Evolutionary conservation across 805 yeast species (phyloP).

Genomic region (Yarrowia deformans): DNA sequence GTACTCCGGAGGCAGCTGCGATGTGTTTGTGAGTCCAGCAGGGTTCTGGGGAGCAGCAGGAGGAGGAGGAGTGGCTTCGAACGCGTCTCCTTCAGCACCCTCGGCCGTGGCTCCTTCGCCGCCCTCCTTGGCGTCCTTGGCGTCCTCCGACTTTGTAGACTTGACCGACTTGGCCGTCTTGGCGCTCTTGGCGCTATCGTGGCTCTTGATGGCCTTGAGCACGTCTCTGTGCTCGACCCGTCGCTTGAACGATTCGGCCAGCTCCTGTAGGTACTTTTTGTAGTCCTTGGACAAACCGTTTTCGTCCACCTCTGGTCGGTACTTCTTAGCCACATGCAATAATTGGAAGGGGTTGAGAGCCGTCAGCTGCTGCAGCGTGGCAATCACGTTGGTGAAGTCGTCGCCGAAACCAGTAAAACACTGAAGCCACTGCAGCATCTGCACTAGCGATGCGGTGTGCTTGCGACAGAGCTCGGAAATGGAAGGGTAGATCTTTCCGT

Average conservation of each 20-base stretch:
- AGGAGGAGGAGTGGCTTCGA: constrained; percentile 29
- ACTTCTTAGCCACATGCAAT: constrained; percentile 71
- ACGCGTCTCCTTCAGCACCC: constrained; percentile 5
- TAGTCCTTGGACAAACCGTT: constrained; percentile 64
- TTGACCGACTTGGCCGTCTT: constrained; percentile 28
- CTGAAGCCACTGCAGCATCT: constrained; percentile 89
- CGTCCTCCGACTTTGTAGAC: constrained; percentile 19
- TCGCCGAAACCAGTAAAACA: constrained; percentile 75
- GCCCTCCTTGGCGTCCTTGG: not conserved
- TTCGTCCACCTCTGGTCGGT: constrained; percentile 86
- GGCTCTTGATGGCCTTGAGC: constrained; percentile 37
- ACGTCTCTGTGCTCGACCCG: constrained; percentile 39
- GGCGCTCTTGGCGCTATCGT: constrained; percentile 13
- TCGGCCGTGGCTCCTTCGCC: not conserved
- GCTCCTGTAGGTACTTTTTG: constrained; percentile 54
- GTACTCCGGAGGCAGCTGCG: constrained; percentile 31
- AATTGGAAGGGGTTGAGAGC: constrained; percentile 74
- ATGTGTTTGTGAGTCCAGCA: constrained; percentile 33
- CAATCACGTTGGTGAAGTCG: constrained; percentile 53
- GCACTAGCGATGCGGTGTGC: constrained; percentile 75
- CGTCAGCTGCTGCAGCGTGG: constrained; percentile 63
- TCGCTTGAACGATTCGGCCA: constrained; percentile 48
- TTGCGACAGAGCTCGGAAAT: constrained; percentile 68
- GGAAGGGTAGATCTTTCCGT: constrained; percentile 57
- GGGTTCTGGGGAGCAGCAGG: constrained; percentile 12